phyloP scores from a whole-genome alignment of 257 asterid genomes.

The Solanum chaucha region DNA sequence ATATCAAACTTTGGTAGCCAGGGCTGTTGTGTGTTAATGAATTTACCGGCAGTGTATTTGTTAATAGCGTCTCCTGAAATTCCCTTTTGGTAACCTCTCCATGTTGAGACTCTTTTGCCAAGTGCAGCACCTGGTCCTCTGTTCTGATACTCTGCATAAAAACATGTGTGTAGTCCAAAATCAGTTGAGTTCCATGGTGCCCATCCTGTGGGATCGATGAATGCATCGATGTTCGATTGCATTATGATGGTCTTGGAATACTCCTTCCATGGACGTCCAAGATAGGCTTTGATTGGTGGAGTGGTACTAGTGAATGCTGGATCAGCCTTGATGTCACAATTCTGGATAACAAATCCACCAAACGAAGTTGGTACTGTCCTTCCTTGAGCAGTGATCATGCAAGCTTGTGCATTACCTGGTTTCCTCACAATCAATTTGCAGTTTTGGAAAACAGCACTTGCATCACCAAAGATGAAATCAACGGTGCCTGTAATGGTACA shows the following conservation, averaged over 20 bases:
- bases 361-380: constrained; percentile 27
- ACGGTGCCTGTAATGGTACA: constrained; percentile 68
- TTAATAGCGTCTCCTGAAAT: constrained; percentile 1
- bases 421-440: constrained; percentile 44
- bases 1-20: constrained; percentile 18
- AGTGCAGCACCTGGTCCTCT: constrained; percentile 29
- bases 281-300: constrained; percentile 14
- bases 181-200: constrained; percentile 39
- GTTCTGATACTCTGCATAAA: constrained; percentile 7
- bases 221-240: constrained; percentile 16
- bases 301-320: constrained; percentile 13
- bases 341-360: constrained; percentile 46
- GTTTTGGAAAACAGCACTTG: constrained; percentile 26
- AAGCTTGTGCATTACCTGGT: constrained; percentile 56
- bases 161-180: background rate
- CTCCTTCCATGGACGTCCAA: constrained; percentile 56
- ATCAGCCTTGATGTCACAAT: constrained; percentile 39
- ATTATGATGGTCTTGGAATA: constrained; percentile 42
- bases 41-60: constrained; percentile 10
- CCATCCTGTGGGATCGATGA: constrained; percentile 39
- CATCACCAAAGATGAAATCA: constrained; percentile 78
- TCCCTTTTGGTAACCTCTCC: constrained; percentile 26
- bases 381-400: constrained; percentile 93
- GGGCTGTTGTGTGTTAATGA: background rate
- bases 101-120: constrained; percentile 8